These are phyloP conservation scores for Termitomyces sp. DNA, from an alignment of 768 basidiomycete genomes.

Conservation along the genomic window DNA sequence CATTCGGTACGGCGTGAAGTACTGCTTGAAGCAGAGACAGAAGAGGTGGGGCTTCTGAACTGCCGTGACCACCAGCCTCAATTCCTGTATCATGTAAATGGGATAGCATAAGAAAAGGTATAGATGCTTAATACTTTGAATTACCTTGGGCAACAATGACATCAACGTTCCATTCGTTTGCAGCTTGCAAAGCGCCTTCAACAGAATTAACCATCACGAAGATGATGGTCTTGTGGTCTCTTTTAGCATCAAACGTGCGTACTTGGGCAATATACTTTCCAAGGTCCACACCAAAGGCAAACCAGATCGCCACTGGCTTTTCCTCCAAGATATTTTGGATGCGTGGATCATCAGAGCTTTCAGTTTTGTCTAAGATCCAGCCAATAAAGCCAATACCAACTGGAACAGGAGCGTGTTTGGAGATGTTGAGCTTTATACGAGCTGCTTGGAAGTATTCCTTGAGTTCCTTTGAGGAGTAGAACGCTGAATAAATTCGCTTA, in stretches of 20 bases:
- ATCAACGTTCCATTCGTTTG: slow-evolving; percentile 51
- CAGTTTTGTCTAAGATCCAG: slow-evolving; percentile 47
- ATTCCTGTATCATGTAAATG: slow-evolving; percentile 27
- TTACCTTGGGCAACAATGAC: slow-evolving; percentile 62
- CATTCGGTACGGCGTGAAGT: slow-evolving; percentile 23
- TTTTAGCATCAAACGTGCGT: slow-evolving; percentile 32
- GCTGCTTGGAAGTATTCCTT: slow-evolving; percentile 34
- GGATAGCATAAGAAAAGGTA: slow-evolving; percentile 18
- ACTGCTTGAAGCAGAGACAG: slow-evolving; percentile 33
- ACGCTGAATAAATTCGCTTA: slow-evolving; percentile 29
- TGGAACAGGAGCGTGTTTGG: slow-evolving; percentile 33
- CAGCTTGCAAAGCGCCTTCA: slow-evolving; percentile 44
- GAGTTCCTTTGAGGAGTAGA: slow-evolving; percentile 27
- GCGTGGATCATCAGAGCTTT: slow-evolving; percentile 26
- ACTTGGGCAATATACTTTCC: slow-evolving; percentile 49
- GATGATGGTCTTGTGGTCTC: slow-evolving; percentile 43
- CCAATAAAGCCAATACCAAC: slow-evolving; percentile 56
- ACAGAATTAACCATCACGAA: slow-evolving; percentile 50
- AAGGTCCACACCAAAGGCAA: slow-evolving; percentile 54
- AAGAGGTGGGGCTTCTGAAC: slow-evolving; percentile 32
- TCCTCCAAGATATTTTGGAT: slow-evolving; percentile 42
- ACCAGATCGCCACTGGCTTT: slow-evolving; percentile 52
- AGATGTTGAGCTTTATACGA: slow-evolving; percentile 27
- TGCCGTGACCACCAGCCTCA: slow-evolving; percentile 50
- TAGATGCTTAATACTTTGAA: neutral